A percentile compares a stretch with the other conserved stretches of the same genome.
phyloP scores from a whole-genome alignment of 2,329 filamentous ascomycete species.

The Colletotrichum sublineola region DNA sequence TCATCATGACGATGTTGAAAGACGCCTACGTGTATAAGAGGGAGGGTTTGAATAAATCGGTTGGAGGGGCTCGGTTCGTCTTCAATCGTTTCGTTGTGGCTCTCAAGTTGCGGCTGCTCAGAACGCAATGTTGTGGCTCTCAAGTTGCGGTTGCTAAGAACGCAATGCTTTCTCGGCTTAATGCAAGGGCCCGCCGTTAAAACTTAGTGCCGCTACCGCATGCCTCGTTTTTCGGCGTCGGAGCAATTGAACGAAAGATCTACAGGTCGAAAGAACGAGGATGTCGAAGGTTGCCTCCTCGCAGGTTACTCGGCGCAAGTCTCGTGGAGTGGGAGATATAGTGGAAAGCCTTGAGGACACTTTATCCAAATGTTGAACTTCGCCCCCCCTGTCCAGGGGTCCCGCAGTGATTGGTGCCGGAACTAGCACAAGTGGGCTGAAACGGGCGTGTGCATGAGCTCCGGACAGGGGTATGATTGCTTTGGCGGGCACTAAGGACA shows the following conservation, averaged over 20 bases:
- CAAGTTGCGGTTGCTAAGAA: constrained; percentile 20
- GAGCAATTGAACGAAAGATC: background rate
- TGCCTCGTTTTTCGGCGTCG: constrained; percentile 23
- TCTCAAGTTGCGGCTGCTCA: constrained; percentile 19
- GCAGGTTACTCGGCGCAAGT: constrained; percentile 34
- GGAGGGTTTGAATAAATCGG: background rate
- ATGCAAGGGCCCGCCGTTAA: constrained; percentile 40
- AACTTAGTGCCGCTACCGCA: constrained; percentile 27
- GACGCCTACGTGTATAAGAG: background rate
- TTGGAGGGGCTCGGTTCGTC: background rate
- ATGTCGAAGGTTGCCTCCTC: constrained; percentile 21
- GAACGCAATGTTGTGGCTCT: background rate
- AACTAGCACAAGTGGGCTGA: constrained; percentile 22
- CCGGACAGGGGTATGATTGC: constrained; percentile 20
- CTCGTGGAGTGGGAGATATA: constrained; percentile 28
- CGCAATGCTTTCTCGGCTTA: constrained; percentile 25
- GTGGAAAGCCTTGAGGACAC: constrained; percentile 41
- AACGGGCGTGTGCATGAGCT: constrained; percentile 34
- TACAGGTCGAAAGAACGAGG: background rate
- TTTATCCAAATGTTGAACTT: constrained; percentile 43
- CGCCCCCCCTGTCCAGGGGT: constrained; percentile 36
- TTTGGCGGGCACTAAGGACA: background rate
- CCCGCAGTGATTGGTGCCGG: constrained; percentile 41
- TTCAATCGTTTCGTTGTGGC: background rate
- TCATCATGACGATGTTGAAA: constrained; percentile 68